phyloP scores from a whole-genome alignment of 306 rosid species.

The Luffa aegyptiaca region DNA sequence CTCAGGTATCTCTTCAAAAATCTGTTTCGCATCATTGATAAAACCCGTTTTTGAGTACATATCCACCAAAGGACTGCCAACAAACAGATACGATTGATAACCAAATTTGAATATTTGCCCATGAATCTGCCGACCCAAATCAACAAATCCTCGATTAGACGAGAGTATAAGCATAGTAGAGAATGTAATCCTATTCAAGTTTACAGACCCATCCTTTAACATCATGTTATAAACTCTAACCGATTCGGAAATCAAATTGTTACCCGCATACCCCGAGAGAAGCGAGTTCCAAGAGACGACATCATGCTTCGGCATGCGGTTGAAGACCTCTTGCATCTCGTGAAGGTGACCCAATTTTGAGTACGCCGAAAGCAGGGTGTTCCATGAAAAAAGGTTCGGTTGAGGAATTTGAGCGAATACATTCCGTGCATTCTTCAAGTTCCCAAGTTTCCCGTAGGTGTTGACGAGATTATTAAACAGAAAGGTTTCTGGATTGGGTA shows the following conservation, averaged over 20 bases:
- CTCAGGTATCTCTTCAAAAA: conserved; percentile 44
- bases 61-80: conserved; percentile 77
- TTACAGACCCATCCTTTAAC: conserved; percentile 34
- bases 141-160: conserved; percentile 34
- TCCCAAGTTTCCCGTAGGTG: conserved; percentile 40
- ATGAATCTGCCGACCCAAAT: conserved; percentile 67
- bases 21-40: conserved; percentile 43
- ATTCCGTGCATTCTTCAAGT: conserved; percentile 39
- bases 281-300: conserved; percentile 62
- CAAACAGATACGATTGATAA: conserved; percentile 49
- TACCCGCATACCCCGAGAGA: conserved; percentile 49
- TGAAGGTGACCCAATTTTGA: conserved; percentile 36
- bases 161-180: conserved; percentile 70
- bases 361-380: conserved; percentile 51
- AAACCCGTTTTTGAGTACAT: conserved; percentile 64
- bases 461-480: conserved; percentile 47
- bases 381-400: conserved; percentile 61
- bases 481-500: conserved; percentile 46
- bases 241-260: conserved; percentile 27
- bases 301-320: conserved; percentile 47
- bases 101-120: conserved; percentile 72
- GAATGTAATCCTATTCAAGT: conserved; percentile 49
- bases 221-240: conserved; percentile 51
- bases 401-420: conserved; percentile 56
- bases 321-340: conserved; percentile 46